Evolutionary conservation across 2,329 filamentous ascomycete species (phyloP), one percentile per base, ranked within the genome.

Genomic region (Aureobasidium lini): DNA sequence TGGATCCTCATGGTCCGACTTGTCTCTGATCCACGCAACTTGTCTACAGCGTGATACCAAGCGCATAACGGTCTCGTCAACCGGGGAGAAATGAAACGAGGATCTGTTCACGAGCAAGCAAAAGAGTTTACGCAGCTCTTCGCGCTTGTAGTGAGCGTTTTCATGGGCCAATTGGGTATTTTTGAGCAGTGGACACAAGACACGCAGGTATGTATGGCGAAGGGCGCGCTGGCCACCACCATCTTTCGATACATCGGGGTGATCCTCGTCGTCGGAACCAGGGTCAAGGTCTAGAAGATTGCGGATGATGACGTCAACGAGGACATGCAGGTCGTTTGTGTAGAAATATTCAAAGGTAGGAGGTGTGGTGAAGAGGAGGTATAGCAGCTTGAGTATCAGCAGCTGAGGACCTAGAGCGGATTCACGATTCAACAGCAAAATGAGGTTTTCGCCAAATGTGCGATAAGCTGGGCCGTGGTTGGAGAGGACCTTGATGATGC

Each of bases 301-400:
- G 44, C 94, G 89, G 62, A 99, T 90, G 61, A 99, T 91, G 64
- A 99, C 94, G 69, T 99, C 94, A 48, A 97, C 81, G 15, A 99
- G 82, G 4, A 99, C 94, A 61, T 90, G 89, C 32, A 99, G 80
- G 69, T 99, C 94, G 70, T 99, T 99, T 31, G 91, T 96, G 73
- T 97, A 99, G 70, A 99, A 99, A 74, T 97, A 99, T 75, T 99
- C 94, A 72, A 94, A 90, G 0, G 94, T 99, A 15, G 88, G 84
- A 60, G 85, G 85, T 9, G 90, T 97, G 4, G 92, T 96, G 74
- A 99, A 99, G 9, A 99, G 81, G 37, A 99, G 84, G 73, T 97
- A 99, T 31, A 99, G 79, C 4, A 96, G 83, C 74, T 99, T 99
- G 43, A 99, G 80, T 61, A 97, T 97, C n/a, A 99, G 82, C 29